These are phyloP conservation scores for Oryza coarctata DNA, from an alignment of 176 grass and related monocot species.

Conservation along the genomic window DNA sequence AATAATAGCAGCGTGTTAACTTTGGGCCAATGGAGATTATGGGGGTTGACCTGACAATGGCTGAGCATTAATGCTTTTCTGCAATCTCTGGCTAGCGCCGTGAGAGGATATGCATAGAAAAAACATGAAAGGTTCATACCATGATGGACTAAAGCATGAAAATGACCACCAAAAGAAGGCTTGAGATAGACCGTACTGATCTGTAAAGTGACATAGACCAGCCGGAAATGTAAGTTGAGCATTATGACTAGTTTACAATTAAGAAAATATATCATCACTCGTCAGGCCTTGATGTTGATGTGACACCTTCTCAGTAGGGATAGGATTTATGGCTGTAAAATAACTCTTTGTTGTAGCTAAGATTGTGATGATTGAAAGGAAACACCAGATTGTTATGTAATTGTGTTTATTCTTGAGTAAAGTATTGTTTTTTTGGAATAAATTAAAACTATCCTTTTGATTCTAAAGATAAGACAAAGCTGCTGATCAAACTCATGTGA, in stretches of 20 bases:
- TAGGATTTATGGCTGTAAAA: background rate
- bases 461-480: background rate
- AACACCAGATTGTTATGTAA: background rate
- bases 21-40: conserved; percentile 18
- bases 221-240: conserved; percentile 24
- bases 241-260: conserved; percentile 33
- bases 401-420: background rate
- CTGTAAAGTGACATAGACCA: conserved; percentile 46
- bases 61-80: conserved; percentile 27
- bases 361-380: background rate
- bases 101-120: conserved; percentile 39
- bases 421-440: background rate
- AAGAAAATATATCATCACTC: conserved; percentile 10
- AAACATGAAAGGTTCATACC: conserved; percentile 38
- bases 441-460: background rate
- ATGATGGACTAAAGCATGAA: conserved; percentile 43
- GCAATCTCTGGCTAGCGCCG: conserved; percentile 23
- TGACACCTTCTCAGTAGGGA: background rate
- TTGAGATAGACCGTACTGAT: conserved; percentile 47
- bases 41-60: conserved; percentile 45
- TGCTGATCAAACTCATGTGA: background rate
- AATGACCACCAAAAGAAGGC: conserved; percentile 32
- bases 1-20: conserved; percentile 37
- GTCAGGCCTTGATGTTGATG: conserved; percentile 16
- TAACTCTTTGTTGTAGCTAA: background rate